Base-by-base conservation (phyloP, 1,139 yeast species). In the Hansenula sp. region DNA sequence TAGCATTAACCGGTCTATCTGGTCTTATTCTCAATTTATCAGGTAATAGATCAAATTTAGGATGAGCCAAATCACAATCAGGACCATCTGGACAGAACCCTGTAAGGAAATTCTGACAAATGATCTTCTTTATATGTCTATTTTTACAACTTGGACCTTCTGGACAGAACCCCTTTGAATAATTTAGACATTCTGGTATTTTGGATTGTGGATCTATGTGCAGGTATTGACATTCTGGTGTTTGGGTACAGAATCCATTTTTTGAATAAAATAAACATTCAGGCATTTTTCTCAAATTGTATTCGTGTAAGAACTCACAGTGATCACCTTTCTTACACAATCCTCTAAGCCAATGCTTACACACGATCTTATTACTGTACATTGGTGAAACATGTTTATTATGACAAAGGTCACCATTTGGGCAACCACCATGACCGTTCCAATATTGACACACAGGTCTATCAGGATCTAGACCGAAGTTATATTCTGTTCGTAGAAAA, bases 281-380 rank as follows among this genome's bases (percentile, higher is more conserved):
- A 3, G 99, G 99, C 96, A 94, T 91, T 63, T 88, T 90, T 49
- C 96, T 77, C 55, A 93, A 69, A 60, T 93, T 93, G 62, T 91
- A 93, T 60, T 94, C 99, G 65, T 94, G 99, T 41, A 94, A 68
- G 59, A 89, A 94, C 68, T 94, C 99, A 67, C 99, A 94, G 51
- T 87, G 91, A 56, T 91, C 96, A 44, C 95, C 96, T 70, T 91
- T 93, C 68, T 94, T 94, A 67, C 99, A 94, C 33, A 94, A 76
- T 0, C 99, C 99, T 55, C 98, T 77, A 40, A 94, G 77, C 99
- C 99, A 93, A 71, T 93, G 98, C 73, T 94, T 93, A 63, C 99
- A 93, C 16, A 93, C 99, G 44, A 84, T 81, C 68, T 90, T 91
- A 65, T 90, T 89, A 53, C 79, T 77, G 65, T 84, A 89, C 66